These are phyloP conservation scores for Trichophaea hybrida DNA, from an alignment of 2,329 filamentous ascomycete species.

Conservation along the genomic window DNA sequence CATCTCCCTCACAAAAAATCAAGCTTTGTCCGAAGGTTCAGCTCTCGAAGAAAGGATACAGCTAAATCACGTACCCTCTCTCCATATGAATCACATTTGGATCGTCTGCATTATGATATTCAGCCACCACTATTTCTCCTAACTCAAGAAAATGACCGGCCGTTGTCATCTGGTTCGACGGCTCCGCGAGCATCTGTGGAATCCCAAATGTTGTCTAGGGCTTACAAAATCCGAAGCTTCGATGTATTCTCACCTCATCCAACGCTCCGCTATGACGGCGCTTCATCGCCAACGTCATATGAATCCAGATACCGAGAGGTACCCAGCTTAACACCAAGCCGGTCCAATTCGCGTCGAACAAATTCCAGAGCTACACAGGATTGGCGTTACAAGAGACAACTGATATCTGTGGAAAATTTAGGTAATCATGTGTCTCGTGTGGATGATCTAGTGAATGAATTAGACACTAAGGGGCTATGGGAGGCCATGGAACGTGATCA, in stretches of 20 bases:
- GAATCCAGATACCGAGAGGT: background rate
- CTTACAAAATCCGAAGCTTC: constrained; percentile 67
- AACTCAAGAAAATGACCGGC: constrained; percentile 14
- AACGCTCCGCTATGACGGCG: constrained; percentile 53
- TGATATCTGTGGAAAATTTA: constrained; percentile 6
- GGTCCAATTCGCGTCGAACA: constrained; percentile 16
- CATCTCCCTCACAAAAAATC: constrained; percentile 22
- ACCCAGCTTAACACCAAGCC: constrained; percentile 11
- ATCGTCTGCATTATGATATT: constrained; percentile 16
- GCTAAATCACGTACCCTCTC: constrained; percentile 11
- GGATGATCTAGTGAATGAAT: constrained; percentile 61
- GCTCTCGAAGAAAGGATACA: constrained; percentile 13
- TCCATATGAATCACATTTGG: constrained; percentile 19
- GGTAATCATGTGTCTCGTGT: constrained; percentile 32
- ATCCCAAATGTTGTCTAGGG: constrained; percentile 23
- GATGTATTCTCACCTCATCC: constrained; percentile 75
- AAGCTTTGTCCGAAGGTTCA: constrained; percentile 17
- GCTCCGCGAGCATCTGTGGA: constrained; percentile 22
- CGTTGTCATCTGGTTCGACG: constrained; percentile 19
- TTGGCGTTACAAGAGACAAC: constrained; percentile 8
- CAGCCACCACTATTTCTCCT: constrained; percentile 14
- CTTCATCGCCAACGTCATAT: constrained; percentile 42
- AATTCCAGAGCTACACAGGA: constrained; percentile 15
- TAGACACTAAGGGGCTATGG: constrained; percentile 70
- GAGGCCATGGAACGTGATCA: constrained; percentile 83